Evolutionary conservation across 2,329 filamentous ascomycete species (phyloP).

Genomic region (Coniella vitis): DNA sequence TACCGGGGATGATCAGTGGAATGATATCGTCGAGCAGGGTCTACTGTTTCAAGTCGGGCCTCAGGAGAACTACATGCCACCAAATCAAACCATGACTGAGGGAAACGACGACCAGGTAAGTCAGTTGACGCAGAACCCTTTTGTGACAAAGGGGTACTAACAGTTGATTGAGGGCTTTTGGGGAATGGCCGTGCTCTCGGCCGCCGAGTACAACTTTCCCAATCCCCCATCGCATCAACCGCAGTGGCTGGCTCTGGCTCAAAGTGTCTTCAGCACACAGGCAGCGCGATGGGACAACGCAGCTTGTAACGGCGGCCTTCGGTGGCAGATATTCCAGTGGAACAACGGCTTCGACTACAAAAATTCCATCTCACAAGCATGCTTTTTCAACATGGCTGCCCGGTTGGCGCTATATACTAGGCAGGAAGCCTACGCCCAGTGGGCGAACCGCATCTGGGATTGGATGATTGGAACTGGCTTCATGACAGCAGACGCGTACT

Average conservation of each 20-base stretch:
- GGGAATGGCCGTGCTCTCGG: conserved; percentile 60
- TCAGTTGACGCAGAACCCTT: background rate
- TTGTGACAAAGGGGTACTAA: background rate
- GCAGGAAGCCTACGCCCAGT: conserved; percentile 66
- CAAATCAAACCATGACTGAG: conserved; percentile 57
- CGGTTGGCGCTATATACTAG: conserved; percentile 70
- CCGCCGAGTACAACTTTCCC: conserved; percentile 59
- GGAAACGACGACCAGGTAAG: conserved; percentile 60
- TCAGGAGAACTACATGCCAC: conserved; percentile 66
- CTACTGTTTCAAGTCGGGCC: conserved; percentile 68
- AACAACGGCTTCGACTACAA: conserved; percentile 60
- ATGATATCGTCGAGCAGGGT: conserved; percentile 58
- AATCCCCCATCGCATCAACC: conserved; percentile 47
- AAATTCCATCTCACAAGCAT: conserved; percentile 42
- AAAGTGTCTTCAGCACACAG: conserved; percentile 72
- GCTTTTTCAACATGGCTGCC: conserved; percentile 44
- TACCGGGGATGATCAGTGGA: conserved; percentile 67
- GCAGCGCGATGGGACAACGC: conserved; percentile 61
- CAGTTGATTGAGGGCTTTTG: conserved; percentile 46
- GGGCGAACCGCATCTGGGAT: conserved; percentile 64
- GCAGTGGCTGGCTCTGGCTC: conserved; percentile 61
- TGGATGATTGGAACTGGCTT: conserved; percentile 53
- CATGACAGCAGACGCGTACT: conserved; percentile 45
- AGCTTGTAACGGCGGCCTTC: conserved; percentile 62
- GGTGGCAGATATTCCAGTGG: conserved; percentile 77